Percentiles rank a stretch among this genome's conserved stretches.
phyloP scores from a whole-genome alignment of 306 rosid genomes.

The Hylodesmum podocarpum region DNA sequence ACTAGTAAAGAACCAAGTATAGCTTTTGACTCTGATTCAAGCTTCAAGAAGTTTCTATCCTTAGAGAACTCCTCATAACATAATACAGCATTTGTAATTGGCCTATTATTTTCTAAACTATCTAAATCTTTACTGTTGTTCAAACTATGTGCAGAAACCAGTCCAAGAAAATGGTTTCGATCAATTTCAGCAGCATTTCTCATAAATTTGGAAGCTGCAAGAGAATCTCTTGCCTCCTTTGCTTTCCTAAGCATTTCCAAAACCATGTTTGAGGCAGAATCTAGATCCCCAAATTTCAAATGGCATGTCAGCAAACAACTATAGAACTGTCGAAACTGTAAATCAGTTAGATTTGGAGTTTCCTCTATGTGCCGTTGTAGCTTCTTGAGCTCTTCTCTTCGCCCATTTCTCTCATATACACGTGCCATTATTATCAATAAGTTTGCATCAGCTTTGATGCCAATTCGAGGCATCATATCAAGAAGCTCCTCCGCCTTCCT shows the following conservation, averaged over 20 bases:
- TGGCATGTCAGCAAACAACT: constrained; percentile 79
- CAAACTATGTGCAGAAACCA: constrained; percentile 31
- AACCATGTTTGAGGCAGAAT: constrained; percentile 76
- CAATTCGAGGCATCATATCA: constrained; percentile 80
- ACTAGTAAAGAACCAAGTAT: constrained; percentile 52
- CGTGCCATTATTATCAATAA: constrained; percentile 73
- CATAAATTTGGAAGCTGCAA: constrained; percentile 56
- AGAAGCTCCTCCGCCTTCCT: constrained; percentile 88
- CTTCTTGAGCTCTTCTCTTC: constrained; percentile 76
- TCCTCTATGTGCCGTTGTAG: constrained; percentile 76
- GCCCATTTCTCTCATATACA: constrained; percentile 73
- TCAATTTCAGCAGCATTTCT: constrained; percentile 35
- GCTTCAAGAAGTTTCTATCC: constrained; percentile 54
- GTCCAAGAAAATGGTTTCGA: constrained; percentile 29
- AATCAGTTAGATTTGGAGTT: constrained; percentile 60
- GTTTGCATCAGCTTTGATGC: constrained; percentile 67
- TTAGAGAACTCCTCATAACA: constrained; percentile 57
- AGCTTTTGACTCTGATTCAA: constrained; percentile 60
- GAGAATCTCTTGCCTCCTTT: constrained; percentile 65
- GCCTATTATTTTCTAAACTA: constrained; percentile 26
- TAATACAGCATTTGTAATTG: constrained; percentile 14
- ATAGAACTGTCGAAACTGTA: constrained; percentile 68
- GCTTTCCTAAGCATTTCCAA: constrained; percentile 80
- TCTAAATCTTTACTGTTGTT: constrained; percentile 26
- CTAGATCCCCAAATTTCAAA: constrained; percentile 80